Evolutionary conservation across 192 early-diverging fungal genomes (phyloP), one percentile per base, ranked within the genome.

Genomic region (Hyaloraphidium curvatum): DNA sequence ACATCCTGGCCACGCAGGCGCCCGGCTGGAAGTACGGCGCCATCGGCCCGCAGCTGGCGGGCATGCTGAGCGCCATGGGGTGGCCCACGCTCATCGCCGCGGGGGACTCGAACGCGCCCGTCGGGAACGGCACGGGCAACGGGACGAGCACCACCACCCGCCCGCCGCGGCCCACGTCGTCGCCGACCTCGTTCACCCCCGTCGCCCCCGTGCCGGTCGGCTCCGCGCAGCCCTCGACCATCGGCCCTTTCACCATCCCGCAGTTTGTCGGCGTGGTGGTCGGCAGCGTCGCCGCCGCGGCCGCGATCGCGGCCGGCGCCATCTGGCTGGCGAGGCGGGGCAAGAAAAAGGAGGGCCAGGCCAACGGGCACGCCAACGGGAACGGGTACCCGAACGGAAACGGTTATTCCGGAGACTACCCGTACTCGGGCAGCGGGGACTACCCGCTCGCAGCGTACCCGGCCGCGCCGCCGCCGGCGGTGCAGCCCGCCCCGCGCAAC

Each of bases 181-280:
- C 17, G 7, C 43, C 43, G 25, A 9, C 25, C 43, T 22, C 43
- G 7, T 25, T 48, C 14, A 5, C 19, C 7, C 43, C 14, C 17
- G 14, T 48, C 43, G 25, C 25, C 5, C 17, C 17, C 14, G 43
- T 48, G 5, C 17, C 25, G 23, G 43, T 25, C 43, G 43, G 14
- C n/a, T 21, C 11, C 5, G 23, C 7, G 9, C 17, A 14, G 14
- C 14, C 7, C 19, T 21, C 43, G 23, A 48, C 7, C 19, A 14
- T 48, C 7, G 43, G 43, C 5, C 43, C 43, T 22, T 19, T 48
- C 43, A 48, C 43, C 5, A 14, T 48, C 14, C 11, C 19, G 23
- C 43, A 48, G 43, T 48, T 48, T 25, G 25, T 48, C 5, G 43
- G 43, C 14, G 43, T 48, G 5, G 43, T 48, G 23, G 43, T 25